A percentile compares a stretch with the other conserved stretches of the same genome.
Conservation (phyloP, 352 stramenopile genomes). For the Phytophthora macrochlamydospora region DNA sequence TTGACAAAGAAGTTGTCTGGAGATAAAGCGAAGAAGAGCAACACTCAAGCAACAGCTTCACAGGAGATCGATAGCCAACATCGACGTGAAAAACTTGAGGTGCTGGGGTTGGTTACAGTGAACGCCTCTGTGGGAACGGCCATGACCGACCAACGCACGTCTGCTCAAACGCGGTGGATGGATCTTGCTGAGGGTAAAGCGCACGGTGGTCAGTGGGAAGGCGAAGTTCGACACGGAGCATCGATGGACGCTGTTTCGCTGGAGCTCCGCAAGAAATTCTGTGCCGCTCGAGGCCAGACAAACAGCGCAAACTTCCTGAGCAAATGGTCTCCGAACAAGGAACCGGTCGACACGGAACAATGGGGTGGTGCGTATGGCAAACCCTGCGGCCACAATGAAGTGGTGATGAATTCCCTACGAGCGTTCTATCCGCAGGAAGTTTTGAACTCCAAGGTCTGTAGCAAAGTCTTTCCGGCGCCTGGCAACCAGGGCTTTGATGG, state of each 20-base stretch:
- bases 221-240: constrained; percentile 70
- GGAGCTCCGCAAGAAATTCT: constrained; percentile 46
- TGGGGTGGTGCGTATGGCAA: constrained; percentile 90
- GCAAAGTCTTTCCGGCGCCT: constrained; percentile 71
- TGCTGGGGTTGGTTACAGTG: constrained; percentile 64
- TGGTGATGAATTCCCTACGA: constrained; percentile 84
- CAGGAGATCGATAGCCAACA: constrained; percentile 42
- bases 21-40: constrained; percentile 5
- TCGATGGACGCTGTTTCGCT: constrained; percentile 79
- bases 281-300: constrained; percentile 20
- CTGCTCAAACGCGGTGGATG: constrained; percentile 86
- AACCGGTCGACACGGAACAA: constrained; percentile 63
- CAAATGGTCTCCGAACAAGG: constrained; percentile 76
- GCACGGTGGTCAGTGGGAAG: constrained; percentile 71
- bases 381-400: constrained; percentile 90
- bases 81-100: constrained; percentile 63
- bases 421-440: constrained; percentile 90
- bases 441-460: constrained; percentile 89
- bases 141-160: constrained; percentile 60
- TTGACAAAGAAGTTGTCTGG: constrained; percentile 44
- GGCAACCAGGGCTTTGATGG: constrained; percentile 90
- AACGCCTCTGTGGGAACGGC: constrained; percentile 61
- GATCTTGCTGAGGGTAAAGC: constrained; percentile 52
- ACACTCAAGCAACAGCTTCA: background rate
- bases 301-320: constrained; percentile 30